Evolutionary conservation across 1,284 basidiomycete species (phyloP), one percentile per base, ranked within the genome.

Genomic region (Afroboletus lepidellus): DNA sequence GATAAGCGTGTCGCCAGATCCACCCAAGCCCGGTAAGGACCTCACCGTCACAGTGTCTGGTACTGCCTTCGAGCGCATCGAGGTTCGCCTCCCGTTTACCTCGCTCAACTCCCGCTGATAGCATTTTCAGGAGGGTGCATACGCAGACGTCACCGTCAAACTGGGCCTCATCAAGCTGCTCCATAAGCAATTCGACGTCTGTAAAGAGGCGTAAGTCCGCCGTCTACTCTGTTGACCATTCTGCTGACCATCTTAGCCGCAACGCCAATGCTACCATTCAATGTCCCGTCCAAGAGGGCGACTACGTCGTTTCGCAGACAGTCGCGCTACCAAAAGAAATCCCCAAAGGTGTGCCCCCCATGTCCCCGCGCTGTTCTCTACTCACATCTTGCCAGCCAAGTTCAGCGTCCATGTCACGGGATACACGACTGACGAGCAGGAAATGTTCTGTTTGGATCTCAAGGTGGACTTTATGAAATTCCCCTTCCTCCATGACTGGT

Each of bases 241-340:
- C 20, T 41, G 48, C 38, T 57, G 53, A 55, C 51, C 46, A 42
- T 52, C 15, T 38, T 50, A 87, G 89, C 49, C 78, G 78, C 46
- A 83, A 83, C 32, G 85, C 85, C 16, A 83, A 94, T 59, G 77
- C 81, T 6, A 77, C 74, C n/a, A 69, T 94, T 15, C 80, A 86
- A 62, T 94, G 92, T 65, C 92, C 92, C 3, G 85, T 97, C 24
- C 58, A 87, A 51, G 69, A 77, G 42, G 93, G 91, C 5, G 54
- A 74, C 0, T 87, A 97, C 69, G 72, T 66, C 11, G 83, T 97
- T 42, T 72, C 73, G 11, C 92, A 97, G 63, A 91, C 84, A 0
- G 92, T 96, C 47, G 76, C 79, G 9, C 75, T 97, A 13, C 94
- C 94, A 12, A 88, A 79, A 61, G 92, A 97, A 74, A 94, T 98